phyloP scores from a whole-genome alignment of 352 stramenopile species.

The Phytophthora europaea region DNA sequence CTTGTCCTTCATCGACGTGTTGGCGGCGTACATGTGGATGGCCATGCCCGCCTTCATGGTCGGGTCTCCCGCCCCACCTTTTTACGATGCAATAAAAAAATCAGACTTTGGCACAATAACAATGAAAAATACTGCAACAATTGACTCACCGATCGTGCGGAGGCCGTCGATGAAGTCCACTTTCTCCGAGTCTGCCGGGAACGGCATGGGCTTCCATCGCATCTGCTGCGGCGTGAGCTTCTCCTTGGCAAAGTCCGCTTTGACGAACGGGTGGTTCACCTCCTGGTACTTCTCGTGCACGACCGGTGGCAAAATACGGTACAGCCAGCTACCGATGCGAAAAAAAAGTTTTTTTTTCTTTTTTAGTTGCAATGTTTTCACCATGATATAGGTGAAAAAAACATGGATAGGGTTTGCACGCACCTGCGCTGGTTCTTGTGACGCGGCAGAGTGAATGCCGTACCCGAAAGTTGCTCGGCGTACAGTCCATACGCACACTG shows the following conservation, averaged over 20 bases:
- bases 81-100: constrained; percentile 4
- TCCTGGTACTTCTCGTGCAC: constrained; percentile 81
- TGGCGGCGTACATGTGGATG: constrained; percentile 95
- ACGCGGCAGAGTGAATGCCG: constrained; percentile 96
- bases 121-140: background rate
- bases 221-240: constrained; percentile 92
- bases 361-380: constrained; percentile 37
- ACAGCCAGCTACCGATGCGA: constrained; percentile 88
- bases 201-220: constrained; percentile 91
- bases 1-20: constrained; percentile 91
- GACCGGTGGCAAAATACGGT: constrained; percentile 92
- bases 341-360: background rate
- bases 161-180: constrained; percentile 93
- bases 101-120: background rate
- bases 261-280: constrained; percentile 57
- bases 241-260: constrained; percentile 76
- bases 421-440: constrained; percentile 84
- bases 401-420: constrained; percentile 1
- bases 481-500: constrained; percentile 94
- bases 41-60: constrained; percentile 92
- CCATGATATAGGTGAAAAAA: constrained; percentile 30
- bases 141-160: constrained; percentile 67
- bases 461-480: constrained; percentile 96
- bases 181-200: constrained; percentile 55
- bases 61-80: constrained; percentile 85